Percentiles rank a stretch among this genome's conserved stretches.
Evolutionary conservation across 805 yeast species (phyloP).

Genomic region (Wickerhamiella alocasiicola): DNA sequence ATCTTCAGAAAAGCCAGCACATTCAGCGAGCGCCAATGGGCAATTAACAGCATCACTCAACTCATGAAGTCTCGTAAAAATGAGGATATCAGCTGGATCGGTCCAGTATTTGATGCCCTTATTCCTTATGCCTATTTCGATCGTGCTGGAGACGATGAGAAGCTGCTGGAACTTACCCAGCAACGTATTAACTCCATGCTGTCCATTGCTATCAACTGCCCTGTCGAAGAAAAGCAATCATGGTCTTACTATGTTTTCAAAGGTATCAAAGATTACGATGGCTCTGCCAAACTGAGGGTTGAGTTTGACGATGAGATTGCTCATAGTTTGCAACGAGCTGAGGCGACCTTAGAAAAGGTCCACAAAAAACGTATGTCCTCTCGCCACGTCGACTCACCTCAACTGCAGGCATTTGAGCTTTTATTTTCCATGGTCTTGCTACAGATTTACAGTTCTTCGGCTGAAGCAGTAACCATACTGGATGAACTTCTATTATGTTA

Average conservation of each 20-base stretch:
- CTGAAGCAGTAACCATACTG: slow-evolving; percentile 63
- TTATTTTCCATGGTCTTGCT: slow-evolving; percentile 64
- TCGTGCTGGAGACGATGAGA: slow-evolving; percentile 13
- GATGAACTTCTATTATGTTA: slow-evolving; percentile 60
- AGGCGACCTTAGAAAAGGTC: slow-evolving; percentile 37
- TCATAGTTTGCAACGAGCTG: slow-evolving; percentile 36
- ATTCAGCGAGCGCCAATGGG: slow-evolving; percentile 36
- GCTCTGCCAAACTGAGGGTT: slow-evolving; percentile 21
- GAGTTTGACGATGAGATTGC: slow-evolving; percentile 49
- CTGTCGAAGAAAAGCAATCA: slow-evolving; percentile 31
- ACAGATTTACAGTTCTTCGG: slow-evolving; percentile 59
- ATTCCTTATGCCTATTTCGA: slow-evolving; percentile 34
- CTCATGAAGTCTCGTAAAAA: slow-evolving; percentile 26
- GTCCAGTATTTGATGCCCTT: slow-evolving; percentile 31
- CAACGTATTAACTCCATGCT: slow-evolving; percentile 53
- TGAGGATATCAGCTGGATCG: slow-evolving; percentile 24
- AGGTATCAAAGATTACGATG: slow-evolving; percentile 12
- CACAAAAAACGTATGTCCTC: slow-evolving; percentile 29
- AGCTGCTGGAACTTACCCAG: slow-evolving; percentile 20
- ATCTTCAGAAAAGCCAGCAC: slow-evolving; percentile 17
- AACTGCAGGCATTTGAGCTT: slow-evolving; percentile 57
- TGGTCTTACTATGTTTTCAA: slow-evolving; percentile 41
- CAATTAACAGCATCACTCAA: slow-evolving; percentile 44
- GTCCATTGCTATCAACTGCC: slow-evolving; percentile 38
- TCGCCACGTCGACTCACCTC: slow-evolving; percentile 29